Evolutionary conservation across 371 early-diverging fungal species (phyloP), one percentile per base, ranked within the genome.

Genomic region (Catenaria anguillulae): DNA sequence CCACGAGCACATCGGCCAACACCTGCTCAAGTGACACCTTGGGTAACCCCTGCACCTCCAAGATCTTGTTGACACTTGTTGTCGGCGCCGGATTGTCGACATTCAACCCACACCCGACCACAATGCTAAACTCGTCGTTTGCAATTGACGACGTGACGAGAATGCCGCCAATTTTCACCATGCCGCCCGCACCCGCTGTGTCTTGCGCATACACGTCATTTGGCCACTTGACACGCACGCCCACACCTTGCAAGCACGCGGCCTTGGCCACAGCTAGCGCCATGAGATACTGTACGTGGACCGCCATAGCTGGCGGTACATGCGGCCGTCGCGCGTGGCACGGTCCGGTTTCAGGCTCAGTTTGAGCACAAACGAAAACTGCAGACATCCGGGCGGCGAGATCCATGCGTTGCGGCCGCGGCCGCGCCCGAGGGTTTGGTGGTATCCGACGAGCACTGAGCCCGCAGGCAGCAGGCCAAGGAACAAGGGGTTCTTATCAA

Each of bases 321-420:
- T 75, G 65, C 17, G 58, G 55, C 17, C 17, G 40, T 5, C 17
- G 40, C 10, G 40, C 40, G 40, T 10, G 40, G 40, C 40, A 12
- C 26, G 15, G 36, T 24, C 21, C 19, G 58, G 58, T 0, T 36
- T 42, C 15, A 80, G 62, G 15, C 79, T 76, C 64, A 92, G 92
- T n/a, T 78, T 68, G 12, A 94, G 33, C 2, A 84, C 64, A 63
- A 90, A 66, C 2, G 90, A 87, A 66, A 94, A 95, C 72, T 86
- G 88, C 34, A 95, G 73, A 61, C 92, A 90, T 3, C 96, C 96
- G 10, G 76, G 66, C 26, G 90, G 91, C 26, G 93, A 92, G 4
- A 97, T 83, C 97, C 97, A 97, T 0, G 87, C 77, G 68, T 95
- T 95, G 33, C 82, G 76, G 8, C 94, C 94, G 29, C 96, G 85